phyloP scores from a whole-genome alignment of 2,329 filamentous ascomycete species.

The Fusarium buxicola region DNA sequence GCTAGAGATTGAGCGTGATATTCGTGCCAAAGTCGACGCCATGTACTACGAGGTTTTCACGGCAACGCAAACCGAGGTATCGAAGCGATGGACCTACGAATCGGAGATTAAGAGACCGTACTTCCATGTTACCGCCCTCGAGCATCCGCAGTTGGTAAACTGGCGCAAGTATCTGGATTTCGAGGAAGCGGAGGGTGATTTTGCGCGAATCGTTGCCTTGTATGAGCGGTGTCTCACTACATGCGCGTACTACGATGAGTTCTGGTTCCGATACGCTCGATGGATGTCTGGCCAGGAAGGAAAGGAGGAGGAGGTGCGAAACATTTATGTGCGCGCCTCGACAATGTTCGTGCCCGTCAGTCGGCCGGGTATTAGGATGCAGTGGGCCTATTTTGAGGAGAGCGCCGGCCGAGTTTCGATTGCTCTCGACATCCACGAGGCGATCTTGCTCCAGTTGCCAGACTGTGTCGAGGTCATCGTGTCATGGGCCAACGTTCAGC shows the following conservation, averaged over 20 bases:
- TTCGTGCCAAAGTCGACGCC: constrained; percentile 82
- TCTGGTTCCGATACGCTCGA: constrained; percentile 96
- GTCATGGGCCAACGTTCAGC: constrained; percentile 86
- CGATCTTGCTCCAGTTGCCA: constrained; percentile 80
- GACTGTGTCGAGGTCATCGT: constrained; percentile 89
- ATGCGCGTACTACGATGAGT: constrained; percentile 95
- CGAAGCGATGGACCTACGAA: constrained; percentile 94
- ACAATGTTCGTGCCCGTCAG: constrained; percentile 89
- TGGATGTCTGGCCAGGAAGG: constrained; percentile 88
- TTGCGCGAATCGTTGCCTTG: constrained; percentile 78
- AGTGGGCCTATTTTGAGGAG: constrained; percentile 97
- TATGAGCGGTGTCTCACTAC: constrained; percentile 96
- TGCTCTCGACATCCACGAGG: constrained; percentile 85
- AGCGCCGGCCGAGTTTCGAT: constrained; percentile 80
- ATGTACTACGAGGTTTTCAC: constrained; percentile 85
- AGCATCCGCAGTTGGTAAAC: constrained; percentile 84
- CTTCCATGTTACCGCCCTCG: constrained; percentile 94
- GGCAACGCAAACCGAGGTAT: constrained; percentile 86
- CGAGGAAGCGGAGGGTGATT: constrained; percentile 87
- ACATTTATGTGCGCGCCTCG: constrained; percentile 89
- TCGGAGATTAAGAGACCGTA: constrained; percentile 95
- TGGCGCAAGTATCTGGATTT: constrained; percentile 98
- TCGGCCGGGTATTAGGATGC: constrained; percentile 82
- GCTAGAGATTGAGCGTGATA: constrained; percentile 83
- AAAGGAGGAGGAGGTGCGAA: constrained; percentile 90